These are phyloP conservation scores for Oleoguttula mirabilis DNA, from an alignment of 495 filamentous ascomycete genomes.

Conservation along the genomic window DNA sequence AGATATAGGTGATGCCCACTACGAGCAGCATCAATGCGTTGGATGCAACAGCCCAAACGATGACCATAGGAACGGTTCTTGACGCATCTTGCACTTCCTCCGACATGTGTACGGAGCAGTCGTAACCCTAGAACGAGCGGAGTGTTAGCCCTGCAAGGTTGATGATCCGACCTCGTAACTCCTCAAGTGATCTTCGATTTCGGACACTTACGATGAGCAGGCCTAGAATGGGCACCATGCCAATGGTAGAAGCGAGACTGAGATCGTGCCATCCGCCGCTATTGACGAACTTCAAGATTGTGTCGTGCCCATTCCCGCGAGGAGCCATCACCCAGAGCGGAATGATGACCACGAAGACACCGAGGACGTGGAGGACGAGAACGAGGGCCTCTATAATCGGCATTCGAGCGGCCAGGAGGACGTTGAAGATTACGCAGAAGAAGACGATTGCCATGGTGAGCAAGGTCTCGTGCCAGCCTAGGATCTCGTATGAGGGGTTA, in stretches of 20 bases:
- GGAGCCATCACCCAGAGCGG: constrained; percentile 12
- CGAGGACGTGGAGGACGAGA: constrained; percentile 9
- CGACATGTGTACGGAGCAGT: constrained; percentile 12
- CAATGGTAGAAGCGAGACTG: constrained; percentile 5
- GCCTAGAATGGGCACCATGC: constrained; percentile 4
- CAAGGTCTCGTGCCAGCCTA: constrained; percentile 10
- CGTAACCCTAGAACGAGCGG: constrained; percentile 4
- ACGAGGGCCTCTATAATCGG: constrained; percentile 9
- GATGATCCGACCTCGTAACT: neutral
- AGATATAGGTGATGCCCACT: constrained; percentile 5
- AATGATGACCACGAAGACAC: constrained; percentile 10
- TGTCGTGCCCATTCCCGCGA: constrained; percentile 3
- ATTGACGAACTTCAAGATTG: constrained; percentile 3
- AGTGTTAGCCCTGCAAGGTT: neutral
- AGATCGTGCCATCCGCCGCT: constrained; percentile 6
- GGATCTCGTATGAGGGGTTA: constrained; percentile 4
- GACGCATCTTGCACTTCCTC: constrained; percentile 14
- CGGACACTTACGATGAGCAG: constrained; percentile 11
- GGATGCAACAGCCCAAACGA: constrained; percentile 3
- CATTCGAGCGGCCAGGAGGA: constrained; percentile 10
- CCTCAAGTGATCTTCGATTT: too few species aligned
- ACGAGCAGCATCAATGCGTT: constrained; percentile 3
- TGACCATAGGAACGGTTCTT: constrained; percentile 5
- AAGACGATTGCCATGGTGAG: constrained; percentile 11
- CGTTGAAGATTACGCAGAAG: constrained; percentile 16